Percentiles rank a stretch among this genome's conserved stretches.
These are phyloP conservation scores for Eucalyptus sideroxylon DNA, from an alignment of 345 rosid species.

Conservation along the genomic window DNA sequence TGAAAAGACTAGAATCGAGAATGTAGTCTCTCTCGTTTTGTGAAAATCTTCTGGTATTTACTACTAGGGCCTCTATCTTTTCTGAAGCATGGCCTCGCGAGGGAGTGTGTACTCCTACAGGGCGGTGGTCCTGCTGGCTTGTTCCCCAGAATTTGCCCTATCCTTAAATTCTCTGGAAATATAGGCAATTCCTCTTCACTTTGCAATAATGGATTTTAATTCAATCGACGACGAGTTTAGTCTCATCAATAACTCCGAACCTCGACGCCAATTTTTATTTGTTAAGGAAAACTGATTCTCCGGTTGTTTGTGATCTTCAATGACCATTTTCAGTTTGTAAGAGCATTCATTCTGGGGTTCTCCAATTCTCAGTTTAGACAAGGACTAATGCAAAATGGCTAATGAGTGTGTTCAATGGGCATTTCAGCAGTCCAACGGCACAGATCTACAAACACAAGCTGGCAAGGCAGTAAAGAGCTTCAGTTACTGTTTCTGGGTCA, in stretches of 20 bases:
- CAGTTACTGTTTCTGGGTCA: neutral
- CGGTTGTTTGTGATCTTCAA: neutral
- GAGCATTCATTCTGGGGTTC: neutral
- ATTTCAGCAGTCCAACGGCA: neutral
- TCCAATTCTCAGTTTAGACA: neutral
- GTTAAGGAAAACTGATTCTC: neutral
- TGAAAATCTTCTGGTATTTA: neutral
- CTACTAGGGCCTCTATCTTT: neutral
- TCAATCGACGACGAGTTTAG: neutral
- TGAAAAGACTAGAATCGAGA: neutral
- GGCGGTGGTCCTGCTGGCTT: neutral
- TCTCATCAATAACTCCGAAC: neutral
- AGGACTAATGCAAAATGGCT: neutral
- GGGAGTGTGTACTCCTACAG: neutral
- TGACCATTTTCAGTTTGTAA: neutral
- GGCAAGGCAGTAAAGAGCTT: neutral
- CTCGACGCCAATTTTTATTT: neutral
- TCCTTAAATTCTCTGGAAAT: neutral
- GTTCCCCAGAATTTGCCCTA: neutral
- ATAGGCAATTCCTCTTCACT: neutral
- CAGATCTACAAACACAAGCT: neutral
- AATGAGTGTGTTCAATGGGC: neutral
- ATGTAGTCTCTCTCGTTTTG: neutral
- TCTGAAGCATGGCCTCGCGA: neutral
- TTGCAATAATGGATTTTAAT: neutral